Conservation (phyloP, 106 monocot species). For the Xerophyta viscosa region DNA sequence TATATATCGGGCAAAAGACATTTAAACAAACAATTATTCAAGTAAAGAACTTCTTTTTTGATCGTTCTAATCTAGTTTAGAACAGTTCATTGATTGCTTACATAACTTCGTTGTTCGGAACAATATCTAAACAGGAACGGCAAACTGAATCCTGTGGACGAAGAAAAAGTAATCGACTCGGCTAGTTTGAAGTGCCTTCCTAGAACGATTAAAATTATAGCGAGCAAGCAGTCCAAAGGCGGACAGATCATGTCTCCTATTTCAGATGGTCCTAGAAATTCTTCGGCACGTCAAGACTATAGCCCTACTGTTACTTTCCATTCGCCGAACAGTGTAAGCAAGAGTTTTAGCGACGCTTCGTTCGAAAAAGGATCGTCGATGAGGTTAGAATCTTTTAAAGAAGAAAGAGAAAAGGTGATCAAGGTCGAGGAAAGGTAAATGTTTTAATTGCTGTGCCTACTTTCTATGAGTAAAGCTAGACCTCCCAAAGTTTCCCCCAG, state of each 20-base stretch:
- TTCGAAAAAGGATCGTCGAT: conserved; percentile 33
- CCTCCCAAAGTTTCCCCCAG: too few species aligned
- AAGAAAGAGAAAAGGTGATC: conserved; percentile 60
- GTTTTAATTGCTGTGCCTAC: background rate
- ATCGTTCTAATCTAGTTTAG: too few species aligned
- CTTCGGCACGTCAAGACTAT: conserved; percentile 33
- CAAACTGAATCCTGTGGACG: conserved; percentile 22
- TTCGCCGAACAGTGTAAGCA: conserved; percentile 41
- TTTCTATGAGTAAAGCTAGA: too few species aligned
- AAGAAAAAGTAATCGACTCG: conserved; percentile 30
- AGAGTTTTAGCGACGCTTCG: conserved; percentile 32
- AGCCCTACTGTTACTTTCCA: conserved; percentile 1
- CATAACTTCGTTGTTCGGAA: background rate
- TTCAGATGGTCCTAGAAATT: too few species aligned
- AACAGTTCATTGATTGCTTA: background rate
- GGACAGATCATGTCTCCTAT: conserved; percentile 16
- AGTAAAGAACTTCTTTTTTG: too few species aligned
- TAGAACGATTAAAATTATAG: conserved; percentile 31
- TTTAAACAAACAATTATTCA: too few species aligned
- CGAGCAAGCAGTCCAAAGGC: conserved; percentile 39
- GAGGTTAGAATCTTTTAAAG: conserved; percentile 51
- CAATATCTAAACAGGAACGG: conserved; percentile 26
- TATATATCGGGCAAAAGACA: too few species aligned
- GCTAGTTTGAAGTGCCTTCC: conserved; percentile 56
- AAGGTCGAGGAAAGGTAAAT: conserved; percentile 96